Evolutionary conservation across 2,329 filamentous ascomycete genomes (phyloP), one percentile per base, ranked within the genome.

Genomic region (Neonectria ditissima): DNA sequence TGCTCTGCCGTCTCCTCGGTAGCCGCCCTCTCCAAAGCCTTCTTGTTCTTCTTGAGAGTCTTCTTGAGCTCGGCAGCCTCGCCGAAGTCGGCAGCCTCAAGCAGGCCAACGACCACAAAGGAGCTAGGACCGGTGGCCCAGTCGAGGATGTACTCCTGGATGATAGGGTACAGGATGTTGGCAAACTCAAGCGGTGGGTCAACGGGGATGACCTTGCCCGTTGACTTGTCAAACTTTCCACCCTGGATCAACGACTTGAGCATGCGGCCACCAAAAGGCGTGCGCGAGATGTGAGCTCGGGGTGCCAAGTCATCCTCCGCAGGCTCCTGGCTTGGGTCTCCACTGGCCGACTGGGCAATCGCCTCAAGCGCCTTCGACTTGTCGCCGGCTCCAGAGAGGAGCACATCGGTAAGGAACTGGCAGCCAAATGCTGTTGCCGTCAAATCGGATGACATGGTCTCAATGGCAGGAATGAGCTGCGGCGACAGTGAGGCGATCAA

Each of bases 171-270:
- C n/a, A 99, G 84, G 52, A 91, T 82, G 68, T 91, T 86, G 64
- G 92, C 89, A 77, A 99, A 99, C 53, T 90, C 86, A 59, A 98
- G 84, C 8, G 92, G 86, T 16, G 94, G 93, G 52, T 94, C 89
- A 2, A 91, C 85, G 22, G 89, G 87, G 73, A 91, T 86, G 47
- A 96, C 80, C 59, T 85, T 88, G 79, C 93, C 93, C 2, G 88
- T 85, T 45, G 85, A 85, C 65, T 88, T 88, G 79, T 98, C 93
- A 76, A 92, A 99, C 62, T 89, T 90, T 26, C 97, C 96, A 44
- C 96, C 96, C 58, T 93, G 91, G 24, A 97, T 94, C 8, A 99
- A 86, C 0, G 91, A 91, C 82, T 97, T 97, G 73, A 98, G 86
- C 90, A 97, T 91, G 63, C 93, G 91, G 16, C 92, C 93, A 43